Percentiles rank a stretch among this genome's conserved stretches.
These are phyloP conservation scores for Candida boleticola DNA, from an alignment of 805 yeast genomes.

Conservation along the genomic window DNA sequence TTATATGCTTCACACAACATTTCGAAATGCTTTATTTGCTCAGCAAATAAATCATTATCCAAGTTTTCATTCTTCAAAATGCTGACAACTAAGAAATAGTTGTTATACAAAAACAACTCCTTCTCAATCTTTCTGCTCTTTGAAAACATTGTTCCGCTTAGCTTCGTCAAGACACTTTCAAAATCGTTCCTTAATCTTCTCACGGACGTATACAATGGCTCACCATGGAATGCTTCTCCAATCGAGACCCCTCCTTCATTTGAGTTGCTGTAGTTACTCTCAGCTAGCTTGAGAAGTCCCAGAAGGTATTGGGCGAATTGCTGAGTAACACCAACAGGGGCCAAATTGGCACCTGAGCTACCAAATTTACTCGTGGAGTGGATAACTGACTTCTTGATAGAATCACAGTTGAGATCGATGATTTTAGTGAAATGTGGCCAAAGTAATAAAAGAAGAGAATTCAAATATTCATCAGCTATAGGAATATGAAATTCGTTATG, in stretches of 20 bases:
- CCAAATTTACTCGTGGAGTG: slow-evolving; percentile 21
- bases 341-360: slow-evolving; percentile 21
- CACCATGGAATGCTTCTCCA: slow-evolving; percentile 39
- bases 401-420: slow-evolving; percentile 75
- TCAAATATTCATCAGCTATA: slow-evolving; percentile 66
- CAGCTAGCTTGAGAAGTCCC: slow-evolving; percentile 61
- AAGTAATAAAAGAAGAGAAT: slow-evolving; percentile 59
- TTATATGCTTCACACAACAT: slow-evolving; percentile 40
- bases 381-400: slow-evolving; percentile 52
- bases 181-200: slow-evolving; percentile 72
- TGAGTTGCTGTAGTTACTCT: slow-evolving; percentile 5
- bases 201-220: slow-evolving; percentile 72
- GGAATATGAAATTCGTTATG: slow-evolving; percentile 69
- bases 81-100: slow-evolving; percentile 62
- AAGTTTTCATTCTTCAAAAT: slow-evolving; percentile 45
- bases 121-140: slow-evolving; percentile 44
- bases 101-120: slow-evolving; percentile 73
- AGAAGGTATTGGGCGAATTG: slow-evolving; percentile 71
- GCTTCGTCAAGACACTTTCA: slow-evolving; percentile 72
- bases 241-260: slow-evolving; percentile 21
- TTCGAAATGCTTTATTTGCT: slow-evolving; percentile 39
- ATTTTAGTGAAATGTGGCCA: slow-evolving; percentile 87
- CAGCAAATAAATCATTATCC: slow-evolving; percentile 25
- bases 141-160: slow-evolving; percentile 45
- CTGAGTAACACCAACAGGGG: slow-evolving; percentile 64